phyloP scores from a whole-genome alignment of 2,329 filamentous ascomycete genomes.

The Phialophora macrospora region DNA sequence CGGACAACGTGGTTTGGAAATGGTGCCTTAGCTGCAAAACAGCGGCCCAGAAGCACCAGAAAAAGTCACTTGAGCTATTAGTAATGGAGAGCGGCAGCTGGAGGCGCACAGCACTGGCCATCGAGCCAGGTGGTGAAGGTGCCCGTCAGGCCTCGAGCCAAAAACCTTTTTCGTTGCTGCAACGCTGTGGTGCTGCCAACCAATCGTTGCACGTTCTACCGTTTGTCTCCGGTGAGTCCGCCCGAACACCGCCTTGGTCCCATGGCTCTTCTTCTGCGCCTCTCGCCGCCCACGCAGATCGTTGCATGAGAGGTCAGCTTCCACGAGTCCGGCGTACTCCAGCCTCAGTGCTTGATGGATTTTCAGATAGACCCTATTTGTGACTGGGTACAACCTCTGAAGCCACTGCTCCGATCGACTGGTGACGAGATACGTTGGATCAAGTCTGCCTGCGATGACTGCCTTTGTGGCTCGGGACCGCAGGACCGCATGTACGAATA shows the following conservation, averaged over 20 bases:
- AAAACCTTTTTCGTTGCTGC: neutral
- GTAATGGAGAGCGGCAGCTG: slow-evolving; percentile 11
- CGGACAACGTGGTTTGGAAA: neutral
- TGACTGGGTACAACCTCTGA: neutral
- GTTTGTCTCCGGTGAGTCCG: slow-evolving; percentile 22
- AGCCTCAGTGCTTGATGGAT: neutral
- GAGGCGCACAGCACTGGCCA: neutral
- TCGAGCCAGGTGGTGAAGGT: slow-evolving; percentile 6
- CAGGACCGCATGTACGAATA: neutral
- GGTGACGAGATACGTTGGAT: neutral
- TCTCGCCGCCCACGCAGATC: slow-evolving; percentile 21
- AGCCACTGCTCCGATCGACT: neutral
- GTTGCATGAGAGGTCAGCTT: neutral
- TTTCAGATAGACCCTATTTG: neutral
- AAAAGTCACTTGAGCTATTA: slow-evolving; percentile 7
- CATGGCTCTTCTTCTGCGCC: slow-evolving; percentile 15
- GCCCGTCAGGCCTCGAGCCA: slow-evolving; percentile 16
- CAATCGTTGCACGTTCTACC: slow-evolving; percentile 8
- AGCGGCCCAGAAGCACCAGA: neutral
- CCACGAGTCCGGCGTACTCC: neutral
- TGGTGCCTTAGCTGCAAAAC: neutral
- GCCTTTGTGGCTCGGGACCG: neutral
- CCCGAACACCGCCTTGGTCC: slow-evolving; percentile 27
- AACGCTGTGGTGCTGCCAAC: neutral
- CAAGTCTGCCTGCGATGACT: neutral